These are phyloP conservation scores for Eucalyptus sideroxylon DNA, from an alignment of 345 rosid genomes.

Conservation along the genomic window DNA sequence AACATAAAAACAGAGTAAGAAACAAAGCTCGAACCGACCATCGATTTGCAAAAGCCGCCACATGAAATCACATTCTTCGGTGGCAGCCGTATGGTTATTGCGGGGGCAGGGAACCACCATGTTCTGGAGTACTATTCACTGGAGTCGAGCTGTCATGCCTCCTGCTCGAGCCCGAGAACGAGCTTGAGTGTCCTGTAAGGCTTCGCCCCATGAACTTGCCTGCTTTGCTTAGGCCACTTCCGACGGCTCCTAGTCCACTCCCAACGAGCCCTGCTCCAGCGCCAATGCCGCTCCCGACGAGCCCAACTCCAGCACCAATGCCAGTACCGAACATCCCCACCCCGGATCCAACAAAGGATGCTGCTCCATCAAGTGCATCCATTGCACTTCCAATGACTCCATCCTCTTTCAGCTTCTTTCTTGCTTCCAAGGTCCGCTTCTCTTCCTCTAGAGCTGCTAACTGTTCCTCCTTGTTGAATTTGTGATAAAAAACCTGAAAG, in stretches of 20 bases:
- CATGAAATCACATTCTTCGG: neutral
- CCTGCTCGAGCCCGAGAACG: conserved; percentile 12
- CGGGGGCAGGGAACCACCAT: conserved; percentile 7
- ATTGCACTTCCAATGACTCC: conserved; percentile 88
- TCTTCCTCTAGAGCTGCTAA: conserved; percentile 75
- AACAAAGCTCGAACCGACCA: neutral
- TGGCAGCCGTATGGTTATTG: neutral
- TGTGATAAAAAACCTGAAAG: conserved; percentile 55
- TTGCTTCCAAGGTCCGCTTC: conserved; percentile 66
- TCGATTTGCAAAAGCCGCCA: neutral
- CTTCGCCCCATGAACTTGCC: conserved; percentile 84
- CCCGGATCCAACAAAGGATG: conserved; percentile 32
- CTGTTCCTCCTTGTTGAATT: conserved; percentile 68
- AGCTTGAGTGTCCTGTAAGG: conserved; percentile 43
- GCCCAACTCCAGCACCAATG: conserved; percentile 62
- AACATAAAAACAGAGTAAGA: neutral
- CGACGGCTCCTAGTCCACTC: conserved; percentile 66
- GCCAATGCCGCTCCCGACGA: conserved; percentile 30
- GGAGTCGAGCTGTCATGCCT: conserved; percentile 66
- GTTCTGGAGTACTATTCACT: conserved; percentile 41
- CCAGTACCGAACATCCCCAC: conserved; percentile 72
- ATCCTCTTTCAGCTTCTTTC: conserved; percentile 76
- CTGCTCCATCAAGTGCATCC: conserved; percentile 80
- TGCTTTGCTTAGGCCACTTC: conserved; percentile 74
- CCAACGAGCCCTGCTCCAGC: conserved; percentile 26